Percentiles rank a stretch among this genome's conserved stretches.
Evolutionary conservation across 306 rosid species (phyloP).

Genomic region (Lathyrus sativus): DNA sequence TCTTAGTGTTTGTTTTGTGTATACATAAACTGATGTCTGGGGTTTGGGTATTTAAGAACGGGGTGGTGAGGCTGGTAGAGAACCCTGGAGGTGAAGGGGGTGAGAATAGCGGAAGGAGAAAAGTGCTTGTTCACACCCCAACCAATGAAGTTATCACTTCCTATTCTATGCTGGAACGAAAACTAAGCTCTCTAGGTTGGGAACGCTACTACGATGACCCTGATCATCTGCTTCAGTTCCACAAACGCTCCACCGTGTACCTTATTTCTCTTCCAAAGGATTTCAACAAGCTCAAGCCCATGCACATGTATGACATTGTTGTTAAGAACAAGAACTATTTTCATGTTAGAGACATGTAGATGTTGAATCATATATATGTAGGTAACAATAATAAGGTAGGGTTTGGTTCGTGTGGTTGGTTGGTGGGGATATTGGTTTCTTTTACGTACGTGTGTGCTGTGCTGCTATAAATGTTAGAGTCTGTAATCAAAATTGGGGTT

Average conservation of each 20-base stretch:
- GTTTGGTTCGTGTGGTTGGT: not conserved
- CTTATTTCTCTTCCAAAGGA: conserved; percentile 89
- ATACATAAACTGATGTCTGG: conserved; percentile 62
- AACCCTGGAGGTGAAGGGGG: conserved; percentile 57
- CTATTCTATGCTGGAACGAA: conserved; percentile 57
- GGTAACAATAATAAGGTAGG: not conserved
- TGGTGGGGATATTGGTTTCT: not conserved
- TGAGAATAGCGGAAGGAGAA: conserved; percentile 38
- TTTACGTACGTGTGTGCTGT: not conserved
- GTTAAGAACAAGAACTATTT: conserved; percentile 81
- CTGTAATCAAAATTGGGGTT: not conserved
- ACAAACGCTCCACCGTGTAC: conserved; percentile 74
- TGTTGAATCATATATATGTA: not conserved
- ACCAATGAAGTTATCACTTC: conserved; percentile 70
- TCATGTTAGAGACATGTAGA: conserved; percentile 70
- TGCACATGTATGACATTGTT: conserved; percentile 96
- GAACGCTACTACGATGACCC: conserved; percentile 92
- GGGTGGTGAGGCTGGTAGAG: conserved; percentile 84
- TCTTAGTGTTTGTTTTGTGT: not conserved
- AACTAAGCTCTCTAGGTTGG: conserved; percentile 71
- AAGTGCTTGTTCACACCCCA: conserved; percentile 68
- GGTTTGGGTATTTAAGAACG: conserved; percentile 93
- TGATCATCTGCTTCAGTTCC: conserved; percentile 80
- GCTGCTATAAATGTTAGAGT: not conserved
- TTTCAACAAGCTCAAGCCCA: conserved; percentile 75